A percentile compares a stretch with the other conserved stretches of the same genome.
These are phyloP conservation scores for Penicillium fuscoglaucum DNA, from an alignment of 2,329 filamentous ascomycete genomes.

Conservation along the genomic window DNA sequence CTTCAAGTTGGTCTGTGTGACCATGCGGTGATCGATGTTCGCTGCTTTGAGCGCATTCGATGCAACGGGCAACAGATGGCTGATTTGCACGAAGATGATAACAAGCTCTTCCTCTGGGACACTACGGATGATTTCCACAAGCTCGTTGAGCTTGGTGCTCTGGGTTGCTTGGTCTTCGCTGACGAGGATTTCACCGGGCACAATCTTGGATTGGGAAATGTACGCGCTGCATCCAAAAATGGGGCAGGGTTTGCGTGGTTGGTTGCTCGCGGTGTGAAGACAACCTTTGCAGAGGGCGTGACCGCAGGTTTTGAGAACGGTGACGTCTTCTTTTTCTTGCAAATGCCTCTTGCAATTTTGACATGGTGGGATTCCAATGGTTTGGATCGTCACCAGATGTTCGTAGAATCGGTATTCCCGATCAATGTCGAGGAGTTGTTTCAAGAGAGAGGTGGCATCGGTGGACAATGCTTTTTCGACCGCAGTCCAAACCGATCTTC, in stretches of 20 bases:
- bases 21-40: conserved; percentile 36
- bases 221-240: conserved; percentile 44
- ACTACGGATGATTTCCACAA: conserved; percentile 47
- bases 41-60: conserved; percentile 31
- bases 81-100: conserved; percentile 58
- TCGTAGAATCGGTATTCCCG: conserved; percentile 26
- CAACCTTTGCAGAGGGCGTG: conserved; percentile 53
- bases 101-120: conserved; percentile 51
- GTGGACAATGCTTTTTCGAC: conserved; percentile 2
- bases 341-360: conserved; percentile 32
- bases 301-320: conserved; percentile 52
- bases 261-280: conserved; percentile 19
- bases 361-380: conserved; percentile 6
- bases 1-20: conserved; percentile 34
- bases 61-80: conserved; percentile 45
- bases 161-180: conserved; percentile 32
- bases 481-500: not conserved
- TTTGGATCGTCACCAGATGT: conserved; percentile 24
- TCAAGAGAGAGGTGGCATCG: conserved; percentile 22
- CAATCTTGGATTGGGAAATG: conserved; percentile 43
- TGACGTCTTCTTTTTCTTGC: conserved; percentile 33
- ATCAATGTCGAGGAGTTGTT: conserved; percentile 24
- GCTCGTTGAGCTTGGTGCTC: conserved; percentile 51
- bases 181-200: conserved; percentile 41
- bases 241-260: conserved; percentile 39